phyloP scores from a whole-genome alignment of 352 stramenopile species.

The Phytophthora crassamura region DNA sequence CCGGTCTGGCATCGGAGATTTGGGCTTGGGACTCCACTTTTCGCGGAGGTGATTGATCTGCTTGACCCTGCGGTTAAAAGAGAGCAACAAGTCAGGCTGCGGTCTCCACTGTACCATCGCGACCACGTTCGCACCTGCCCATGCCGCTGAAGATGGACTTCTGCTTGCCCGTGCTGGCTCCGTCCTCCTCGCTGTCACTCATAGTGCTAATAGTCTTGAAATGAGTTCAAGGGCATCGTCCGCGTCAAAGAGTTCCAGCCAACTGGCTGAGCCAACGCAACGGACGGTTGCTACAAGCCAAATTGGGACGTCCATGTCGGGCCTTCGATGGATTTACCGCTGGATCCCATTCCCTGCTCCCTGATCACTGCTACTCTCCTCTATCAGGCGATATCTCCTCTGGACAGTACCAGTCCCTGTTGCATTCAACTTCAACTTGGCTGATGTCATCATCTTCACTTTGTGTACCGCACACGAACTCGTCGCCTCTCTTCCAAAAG shows the following conservation, averaged over 20 bases:
- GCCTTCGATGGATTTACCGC: too few species aligned
- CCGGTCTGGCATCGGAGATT: slow-evolving; percentile 21
- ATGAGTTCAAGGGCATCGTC: slow-evolving; percentile 19
- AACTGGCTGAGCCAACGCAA: neutral
- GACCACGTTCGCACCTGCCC: slow-evolving; percentile 22
- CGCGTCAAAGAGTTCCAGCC: neutral
- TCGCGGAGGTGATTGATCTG: slow-evolving; percentile 62
- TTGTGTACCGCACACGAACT: too few species aligned
- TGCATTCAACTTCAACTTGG: too few species aligned
- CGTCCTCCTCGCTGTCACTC: slow-evolving; percentile 56
- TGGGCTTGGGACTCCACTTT: slow-evolving; percentile 52
- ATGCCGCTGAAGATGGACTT: slow-evolving; percentile 64
- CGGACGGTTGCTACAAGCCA: slow-evolving; percentile 10
- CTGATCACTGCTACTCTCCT: too few species aligned
- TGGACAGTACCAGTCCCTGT: too few species aligned
- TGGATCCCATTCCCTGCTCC: too few species aligned
- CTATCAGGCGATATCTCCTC: too few species aligned
- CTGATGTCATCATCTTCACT: too few species aligned
- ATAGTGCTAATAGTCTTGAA: slow-evolving; percentile 18
- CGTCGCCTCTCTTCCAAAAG: too few species aligned
- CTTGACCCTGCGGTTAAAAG: slow-evolving; percentile 39
- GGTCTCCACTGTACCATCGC: neutral
- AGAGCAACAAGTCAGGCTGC: neutral
- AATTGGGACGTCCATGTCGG: slow-evolving; percentile 19
- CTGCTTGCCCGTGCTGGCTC: slow-evolving; percentile 32